These are phyloP conservation scores for Colletotrichum caudatum DNA, from an alignment of 2,329 filamentous ascomycete species.

Conservation along the genomic window DNA sequence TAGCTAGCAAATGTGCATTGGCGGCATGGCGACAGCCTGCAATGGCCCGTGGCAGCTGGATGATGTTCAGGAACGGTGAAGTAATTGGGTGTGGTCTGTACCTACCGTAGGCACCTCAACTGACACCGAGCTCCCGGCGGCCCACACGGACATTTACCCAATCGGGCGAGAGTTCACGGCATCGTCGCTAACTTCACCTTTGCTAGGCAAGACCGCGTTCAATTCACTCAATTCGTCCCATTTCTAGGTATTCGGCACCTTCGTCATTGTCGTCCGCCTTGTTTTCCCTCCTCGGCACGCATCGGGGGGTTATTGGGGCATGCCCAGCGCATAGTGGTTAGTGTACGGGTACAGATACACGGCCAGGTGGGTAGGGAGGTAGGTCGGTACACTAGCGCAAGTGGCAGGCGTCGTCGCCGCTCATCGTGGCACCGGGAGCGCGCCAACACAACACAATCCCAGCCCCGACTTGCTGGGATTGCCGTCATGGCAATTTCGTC, in stretches of 20 bases:
- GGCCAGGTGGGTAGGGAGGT: no score
- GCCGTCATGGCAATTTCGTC: slow-evolving; percentile 33
- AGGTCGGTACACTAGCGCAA: neutral
- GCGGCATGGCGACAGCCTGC: slow-evolving; percentile 1
- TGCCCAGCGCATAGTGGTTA: no score
- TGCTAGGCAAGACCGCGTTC: slow-evolving; percentile 16
- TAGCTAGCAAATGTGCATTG: slow-evolving; percentile 5
- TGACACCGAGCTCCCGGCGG: no score
- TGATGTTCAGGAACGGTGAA: neutral
- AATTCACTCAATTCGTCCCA: slow-evolving; percentile 5
- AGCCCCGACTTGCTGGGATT: slow-evolving; percentile 29
- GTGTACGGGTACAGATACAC: no score
- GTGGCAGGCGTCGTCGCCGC: neutral
- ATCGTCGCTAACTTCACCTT: slow-evolving; percentile 32
- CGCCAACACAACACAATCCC: slow-evolving; percentile 1
- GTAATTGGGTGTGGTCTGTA: no score
- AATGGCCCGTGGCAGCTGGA: neutral
- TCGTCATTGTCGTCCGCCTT: neutral
- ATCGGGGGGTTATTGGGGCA: no score
- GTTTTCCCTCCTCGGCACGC: neutral
- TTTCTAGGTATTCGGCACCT: neutral
- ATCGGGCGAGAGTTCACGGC: neutral
- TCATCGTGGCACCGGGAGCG: slow-evolving; percentile 17
- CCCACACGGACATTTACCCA: no score
- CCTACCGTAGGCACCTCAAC: neutral